These are phyloP conservation scores for Tanacetum coccineum DNA, from an alignment of 129 eudicot genomes.

Conservation along the genomic window DNA sequence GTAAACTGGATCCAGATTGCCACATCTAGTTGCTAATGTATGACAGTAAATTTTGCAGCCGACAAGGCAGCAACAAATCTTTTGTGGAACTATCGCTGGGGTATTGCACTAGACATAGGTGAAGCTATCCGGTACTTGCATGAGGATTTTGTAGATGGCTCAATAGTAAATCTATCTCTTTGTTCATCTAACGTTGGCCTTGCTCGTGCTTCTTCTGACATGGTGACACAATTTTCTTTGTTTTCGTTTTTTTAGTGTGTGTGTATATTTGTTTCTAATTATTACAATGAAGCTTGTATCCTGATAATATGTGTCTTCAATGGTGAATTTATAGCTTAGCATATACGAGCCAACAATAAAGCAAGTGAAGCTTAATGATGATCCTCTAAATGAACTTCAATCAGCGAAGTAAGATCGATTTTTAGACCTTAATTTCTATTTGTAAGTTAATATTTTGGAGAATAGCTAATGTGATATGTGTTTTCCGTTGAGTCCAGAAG, in stretches of 20 bases:
- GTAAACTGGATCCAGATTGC: background rate
- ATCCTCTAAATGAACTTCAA: slow-evolving; percentile 10
- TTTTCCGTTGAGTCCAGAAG: slow-evolving; percentile 24
- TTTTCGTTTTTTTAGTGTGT: background rate
- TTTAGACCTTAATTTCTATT: slow-evolving; percentile 11
- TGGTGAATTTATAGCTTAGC: slow-evolving; percentile 34
- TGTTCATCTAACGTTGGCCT: slow-evolving; percentile 28
- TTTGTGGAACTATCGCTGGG: slow-evolving; percentile 38
- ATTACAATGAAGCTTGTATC: background rate
- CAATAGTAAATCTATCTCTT: slow-evolving; percentile 36
- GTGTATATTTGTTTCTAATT: background rate
- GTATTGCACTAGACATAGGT: slow-evolving; percentile 42
- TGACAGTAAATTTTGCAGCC: slow-evolving; percentile 28
- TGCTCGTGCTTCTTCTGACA: slow-evolving; percentile 22
- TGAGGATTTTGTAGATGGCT: slow-evolving; percentile 47
- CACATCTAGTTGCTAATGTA: slow-evolving; percentile 3
- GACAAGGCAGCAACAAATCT: slow-evolving; percentile 36
- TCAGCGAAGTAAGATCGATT: slow-evolving; percentile 28
- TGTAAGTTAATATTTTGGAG: background rate
- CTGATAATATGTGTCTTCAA: slow-evolving; percentile 2
- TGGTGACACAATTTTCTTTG: slow-evolving; percentile 26
- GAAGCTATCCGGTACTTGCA: slow-evolving; percentile 43
- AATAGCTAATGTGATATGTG: slow-evolving; percentile 5
- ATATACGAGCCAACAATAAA: slow-evolving; percentile 31
- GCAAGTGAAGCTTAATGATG: slow-evolving; percentile 31